Base-by-base conservation (phyloP, 2,329 filamentous ascomycete genomes). In the Akanthomyces uredinophilus region DNA sequence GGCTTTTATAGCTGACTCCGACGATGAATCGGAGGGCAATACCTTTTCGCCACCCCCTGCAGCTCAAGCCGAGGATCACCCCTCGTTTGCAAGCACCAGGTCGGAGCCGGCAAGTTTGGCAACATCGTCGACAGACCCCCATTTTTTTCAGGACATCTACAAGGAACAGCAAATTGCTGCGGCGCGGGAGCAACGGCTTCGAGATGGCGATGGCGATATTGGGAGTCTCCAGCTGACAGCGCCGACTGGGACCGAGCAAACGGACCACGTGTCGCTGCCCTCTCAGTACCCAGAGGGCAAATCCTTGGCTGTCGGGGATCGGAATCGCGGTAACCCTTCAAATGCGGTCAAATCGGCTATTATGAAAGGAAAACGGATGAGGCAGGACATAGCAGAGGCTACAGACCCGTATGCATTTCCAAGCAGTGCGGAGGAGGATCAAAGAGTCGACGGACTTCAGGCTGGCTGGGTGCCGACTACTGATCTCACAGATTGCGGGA, bases 101-200 rank as follows among this genome's bases (percentile, higher is more conserved):
- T 61, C 51, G 2, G 59, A 61, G 5, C 39, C 37, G 18, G 37
- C 46, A 1, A 66, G 71, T 62, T 66, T 68, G 60, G 68, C 68
- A 43, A 74, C 75, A 7, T 72, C 68, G 24, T 83, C 80, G 18
- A 83, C 81, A 1, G 79, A 83, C 62, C 74, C 76, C 1, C 74
- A 72, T 0, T 79, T 81, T 65, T 83, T 83, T 64, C 75, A 76
- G 52, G 74, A 71, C 55, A 67, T 83, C 11, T 82, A 81, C 62
- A 72, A 80, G 24, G 77, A 81, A 51, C 79, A 83, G 53, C 79
- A 83, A 66, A 73, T 75, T 44, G 70, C 72, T 39, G 72, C 73
- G 11, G 66, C 61, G 7, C 53, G 64, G 10, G 43, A 61, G 13
- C 59, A 59, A 24, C 62, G 35, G 16, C 16, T 39, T 16, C 50